Conservation (phyloP, 768 basidiomycete species). For the Phylloporus rhodoxanthus region DNA sequence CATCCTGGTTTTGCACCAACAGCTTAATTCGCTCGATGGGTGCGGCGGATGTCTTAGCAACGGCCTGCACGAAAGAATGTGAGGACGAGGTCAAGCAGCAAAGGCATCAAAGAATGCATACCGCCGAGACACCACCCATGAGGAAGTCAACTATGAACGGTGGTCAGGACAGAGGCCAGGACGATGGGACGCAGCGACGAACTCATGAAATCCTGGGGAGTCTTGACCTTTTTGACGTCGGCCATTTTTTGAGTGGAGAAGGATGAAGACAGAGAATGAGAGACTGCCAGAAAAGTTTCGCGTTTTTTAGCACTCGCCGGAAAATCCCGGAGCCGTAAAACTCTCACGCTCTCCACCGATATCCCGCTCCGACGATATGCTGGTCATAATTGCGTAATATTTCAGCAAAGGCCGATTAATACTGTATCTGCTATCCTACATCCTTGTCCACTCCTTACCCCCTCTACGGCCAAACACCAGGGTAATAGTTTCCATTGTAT, state of each 20-base stretch:
- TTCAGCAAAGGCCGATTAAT: conserved; percentile 3
- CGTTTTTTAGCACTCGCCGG: conserved; percentile 34
- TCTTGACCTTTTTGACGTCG: conserved; percentile 78
- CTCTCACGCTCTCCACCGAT: conserved; percentile 29
- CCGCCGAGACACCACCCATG: conserved; percentile 94
- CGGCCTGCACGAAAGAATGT: conserved; percentile 55
- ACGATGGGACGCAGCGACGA: conserved; percentile 1
- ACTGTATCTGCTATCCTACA: conserved; percentile 13
- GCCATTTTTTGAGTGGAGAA: conserved; percentile 69
- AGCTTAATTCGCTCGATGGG: conserved; percentile 99
- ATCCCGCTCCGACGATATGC: not conserved
- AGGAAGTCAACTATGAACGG: conserved; percentile 71
- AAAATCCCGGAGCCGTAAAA: conserved; percentile 23
- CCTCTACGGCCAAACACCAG: conserved; percentile 27
- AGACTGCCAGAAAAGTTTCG: conserved; percentile 45
- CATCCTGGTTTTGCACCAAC: conserved; percentile 98
- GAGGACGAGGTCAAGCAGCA: conserved; percentile 5
- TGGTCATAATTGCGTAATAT: not conserved
- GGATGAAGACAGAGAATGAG: conserved; percentile 41
- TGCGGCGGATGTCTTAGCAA: conserved; percentile 97
- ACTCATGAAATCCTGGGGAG: conserved; percentile 89
- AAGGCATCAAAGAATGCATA: conserved; percentile 34
- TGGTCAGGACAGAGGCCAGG: conserved; percentile 9
- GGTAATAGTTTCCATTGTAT: conserved; percentile 23
- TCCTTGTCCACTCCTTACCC: conserved; percentile 2